Evolutionary conservation across 805 yeast species (phyloP).

Genomic region (Hanseniaspora meyeri): DNA sequence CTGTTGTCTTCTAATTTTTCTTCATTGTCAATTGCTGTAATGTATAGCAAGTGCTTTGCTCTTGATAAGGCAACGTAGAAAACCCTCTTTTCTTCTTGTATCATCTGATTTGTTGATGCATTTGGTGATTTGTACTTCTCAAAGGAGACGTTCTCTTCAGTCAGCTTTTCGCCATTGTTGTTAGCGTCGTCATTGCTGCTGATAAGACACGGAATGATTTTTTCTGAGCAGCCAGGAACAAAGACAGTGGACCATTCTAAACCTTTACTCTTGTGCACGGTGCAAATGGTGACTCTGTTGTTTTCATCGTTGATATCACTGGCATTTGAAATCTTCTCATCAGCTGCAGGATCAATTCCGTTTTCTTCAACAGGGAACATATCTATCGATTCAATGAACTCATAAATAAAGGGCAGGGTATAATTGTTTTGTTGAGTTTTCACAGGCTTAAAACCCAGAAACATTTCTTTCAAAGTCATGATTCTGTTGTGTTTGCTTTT

Average conservation of each 20-base stretch:
- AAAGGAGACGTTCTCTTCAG: slow-evolving; percentile 13
- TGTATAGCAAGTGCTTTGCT: slow-evolving; percentile 48
- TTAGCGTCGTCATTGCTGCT: slow-evolving; percentile 23
- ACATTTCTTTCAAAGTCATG: slow-evolving; percentile 17
- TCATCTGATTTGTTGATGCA: slow-evolving; percentile 18
- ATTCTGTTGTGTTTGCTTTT: not conserved
- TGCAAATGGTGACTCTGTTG: slow-evolving; percentile 43
- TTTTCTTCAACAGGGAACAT: slow-evolving; percentile 10
- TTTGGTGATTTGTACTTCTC: slow-evolving; percentile 13
- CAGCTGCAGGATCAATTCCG: not conserved
- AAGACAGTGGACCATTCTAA: slow-evolving; percentile 91
- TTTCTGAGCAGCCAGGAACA: slow-evolving; percentile 59
- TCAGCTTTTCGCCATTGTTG: slow-evolving; percentile 23
- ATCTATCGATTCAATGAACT: slow-evolving; percentile 11
- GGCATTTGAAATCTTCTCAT: not conserved
- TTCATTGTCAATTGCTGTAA: slow-evolving; percentile 25
- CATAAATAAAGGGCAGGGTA: slow-evolving; percentile 11
- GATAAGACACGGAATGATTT: slow-evolving; percentile 52
- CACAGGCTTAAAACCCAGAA: slow-evolving; percentile 20
- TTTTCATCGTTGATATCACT: slow-evolving; percentile 16
- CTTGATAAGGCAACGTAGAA: slow-evolving; percentile 83
- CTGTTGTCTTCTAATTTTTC: slow-evolving; percentile 14
- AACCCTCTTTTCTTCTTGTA: slow-evolving; percentile 72
- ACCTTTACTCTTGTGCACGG: slow-evolving; percentile 89
- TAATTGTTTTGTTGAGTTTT: slow-evolving; percentile 14